phyloP scores from a whole-genome alignment of 306 rosid genomes.

The Vicia villosa region DNA sequence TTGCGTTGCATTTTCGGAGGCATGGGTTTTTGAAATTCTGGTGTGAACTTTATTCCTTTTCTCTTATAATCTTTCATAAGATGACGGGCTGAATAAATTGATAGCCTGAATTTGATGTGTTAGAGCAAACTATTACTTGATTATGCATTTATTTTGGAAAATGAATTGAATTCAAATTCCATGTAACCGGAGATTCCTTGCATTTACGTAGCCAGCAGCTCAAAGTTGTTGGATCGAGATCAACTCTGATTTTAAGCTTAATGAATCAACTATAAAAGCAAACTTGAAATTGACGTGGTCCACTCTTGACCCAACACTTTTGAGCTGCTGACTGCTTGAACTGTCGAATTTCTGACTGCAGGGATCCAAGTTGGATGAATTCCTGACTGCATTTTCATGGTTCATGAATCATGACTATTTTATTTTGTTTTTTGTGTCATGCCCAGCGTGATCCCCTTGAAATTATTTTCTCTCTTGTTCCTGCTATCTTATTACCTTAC shows the following conservation, averaged over 20 bases:
- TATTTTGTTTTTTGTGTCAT: background rate
- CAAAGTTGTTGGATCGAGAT: background rate
- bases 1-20: conserved; percentile 88
- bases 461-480: background rate
- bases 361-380: background rate
- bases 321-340: background rate
- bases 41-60: conserved; percentile 45
- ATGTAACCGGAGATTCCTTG: background rate
- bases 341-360: background rate
- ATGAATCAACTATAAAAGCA: background rate
- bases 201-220: background rate
- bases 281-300: background rate
- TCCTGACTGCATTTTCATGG: conserved; percentile 21
- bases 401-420: background rate
- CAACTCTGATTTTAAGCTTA: background rate
- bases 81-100: background rate
- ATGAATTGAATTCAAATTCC: background rate
- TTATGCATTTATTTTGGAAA: conserved; percentile 1
- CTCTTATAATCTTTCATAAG: background rate
- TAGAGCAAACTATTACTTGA: conserved; percentile 10
- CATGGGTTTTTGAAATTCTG: conserved; percentile 98
- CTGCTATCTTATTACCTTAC: conserved; percentile 17
- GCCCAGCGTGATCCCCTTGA: background rate
- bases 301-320: background rate
- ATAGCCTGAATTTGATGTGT: conserved; percentile 21